Evolutionary conservation across 306 rosid species (phyloP), one percentile per base, ranked within the genome.

Genomic region (Myrica gale): DNA sequence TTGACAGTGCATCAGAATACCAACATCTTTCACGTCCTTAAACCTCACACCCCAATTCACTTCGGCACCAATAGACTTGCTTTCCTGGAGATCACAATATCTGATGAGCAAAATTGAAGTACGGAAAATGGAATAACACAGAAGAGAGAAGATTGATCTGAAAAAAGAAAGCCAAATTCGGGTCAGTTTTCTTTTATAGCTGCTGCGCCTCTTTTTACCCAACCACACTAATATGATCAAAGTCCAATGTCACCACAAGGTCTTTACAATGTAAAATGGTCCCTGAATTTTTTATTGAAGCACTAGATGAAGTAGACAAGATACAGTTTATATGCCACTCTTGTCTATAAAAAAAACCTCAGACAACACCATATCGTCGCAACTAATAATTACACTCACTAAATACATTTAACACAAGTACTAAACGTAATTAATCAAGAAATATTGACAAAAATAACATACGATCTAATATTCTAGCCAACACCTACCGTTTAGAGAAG

Each of bases 1-100:
- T 54, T 60, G 39, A 54, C 4, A 77, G 71, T 37, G 82, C 75
- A 76, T 82, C 74, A 78, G 56, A 79, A 72, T 82, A 87, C 95
- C 67, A 23, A 91, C 98, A 86, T 89, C 90, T 85, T 92, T 89
- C 72, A 81, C 71, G 83, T 88, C 91, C 61, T 79, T 86, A 85
- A 94, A 94, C 83, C 98, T 87, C 88, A 94, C 96, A 47, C 98
- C 98, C 97, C 98, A 94, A 79, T 94, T 94, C 83, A 94, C 98
- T 87, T 94, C 98, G 78, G 98, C 97, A 48, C 98, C 95, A 15
- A 91, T 76, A 70, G 98, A 90, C 90, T 91, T 94, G 70, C 88
- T 79, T 78, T 90, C 98, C 98, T 91, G 86, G 80, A 73, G 74
- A 85, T 73, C 32, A 58, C 50, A 75, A 69, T 61, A 72, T 65